These are phyloP conservation scores for Adiantum capillusveneris DNA, from an alignment of 75 land plant species.

Conservation along the genomic window DNA sequence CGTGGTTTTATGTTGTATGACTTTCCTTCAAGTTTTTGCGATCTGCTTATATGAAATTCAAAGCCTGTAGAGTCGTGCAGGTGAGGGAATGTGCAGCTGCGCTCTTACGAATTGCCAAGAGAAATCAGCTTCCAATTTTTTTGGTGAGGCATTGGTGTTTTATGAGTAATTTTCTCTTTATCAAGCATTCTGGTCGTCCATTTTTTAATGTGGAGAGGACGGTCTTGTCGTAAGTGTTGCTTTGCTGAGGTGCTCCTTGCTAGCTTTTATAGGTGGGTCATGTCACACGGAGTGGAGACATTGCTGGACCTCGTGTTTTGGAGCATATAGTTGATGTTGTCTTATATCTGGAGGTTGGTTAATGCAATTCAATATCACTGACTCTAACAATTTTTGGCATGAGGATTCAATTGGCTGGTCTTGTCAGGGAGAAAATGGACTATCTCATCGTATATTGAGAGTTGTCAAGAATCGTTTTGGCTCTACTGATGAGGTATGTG, in stretches of 20 bases:
- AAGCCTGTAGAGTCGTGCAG: constrained; percentile 25
- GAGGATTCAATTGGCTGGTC: constrained; percentile 5
- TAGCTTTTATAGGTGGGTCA: constrained; percentile 68
- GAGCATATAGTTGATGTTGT: constrained; percentile 96
- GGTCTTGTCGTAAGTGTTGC: too few relatives aligned
- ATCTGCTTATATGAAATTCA: neutral
- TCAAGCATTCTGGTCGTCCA: too few relatives aligned
- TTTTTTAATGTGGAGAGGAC: too few relatives aligned
- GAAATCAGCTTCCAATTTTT: constrained; percentile 62
- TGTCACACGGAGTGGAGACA: constrained; percentile 90
- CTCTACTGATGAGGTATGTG: constrained; percentile 76
- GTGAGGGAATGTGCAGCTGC: constrained; percentile 86
- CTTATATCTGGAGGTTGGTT: constrained; percentile 79
- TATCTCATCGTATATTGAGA: constrained; percentile 73
- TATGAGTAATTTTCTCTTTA: too few relatives aligned
- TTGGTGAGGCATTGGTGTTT: too few relatives aligned
- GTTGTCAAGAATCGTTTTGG: constrained; percentile 96
- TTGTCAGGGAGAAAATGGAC: constrained; percentile 76
- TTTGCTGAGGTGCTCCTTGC: too few relatives aligned
- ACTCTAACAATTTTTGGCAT: too few relatives aligned
- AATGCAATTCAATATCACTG: too few relatives aligned
- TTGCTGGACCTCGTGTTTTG: constrained; percentile 90
- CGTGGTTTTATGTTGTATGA: too few relatives aligned
- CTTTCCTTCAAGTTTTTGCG: too few relatives aligned
- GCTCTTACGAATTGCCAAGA: constrained; percentile 66